Base-by-base conservation (phyloP, 2,329 filamentous ascomycete species). In the Cladosporium cucumerinum region DNA sequence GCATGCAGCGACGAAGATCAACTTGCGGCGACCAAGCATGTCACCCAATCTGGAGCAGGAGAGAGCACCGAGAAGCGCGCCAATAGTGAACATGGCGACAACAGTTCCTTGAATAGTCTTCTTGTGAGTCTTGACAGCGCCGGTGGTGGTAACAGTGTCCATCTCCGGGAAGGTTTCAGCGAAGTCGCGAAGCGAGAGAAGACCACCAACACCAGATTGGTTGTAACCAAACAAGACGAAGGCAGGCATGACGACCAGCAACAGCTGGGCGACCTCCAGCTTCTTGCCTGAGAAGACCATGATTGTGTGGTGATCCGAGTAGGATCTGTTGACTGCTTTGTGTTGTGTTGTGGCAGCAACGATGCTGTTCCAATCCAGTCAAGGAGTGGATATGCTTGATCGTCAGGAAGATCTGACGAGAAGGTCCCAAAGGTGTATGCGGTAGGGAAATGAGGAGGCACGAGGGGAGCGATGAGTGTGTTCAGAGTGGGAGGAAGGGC, bases 161-260 rank as follows among this genome's bases (percentile, higher is more conserved):
- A 84, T 82, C 60, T 77, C 69, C 1, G 82, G 82, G 67, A 85
- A 84, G 65, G 78, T 77, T 65, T 78, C 72, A 52, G 77, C 75
- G 76, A 77, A 79, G 65, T 76, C 75, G 10, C 68, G 64, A 1
- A 78, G 72, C 64, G 80, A 74, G 65, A 80, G 69, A n/a, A 84
- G 74, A 16, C 82, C 81, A 52, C 82, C 82, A n/a, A 81, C 76
- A 55, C 80, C 80, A 57, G 80, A 79, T 69, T 84, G 81, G 70
- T 84, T 84, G 75, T 84, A 85, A 61, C 82, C 82, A 68, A 82
- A 84, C 57, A 82, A 75, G 62, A 82, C 78, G 66, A 82, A 83
- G 21, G 78, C 72, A 7, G 78, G 78, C 54, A 76, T 65, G 62
- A 78, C 77, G 43, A 79, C 74, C 52, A 78, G 70, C 66, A 77